Base-by-base conservation (phyloP, 176 grass and related monocot species). In the Triticum aestivum region DNA sequence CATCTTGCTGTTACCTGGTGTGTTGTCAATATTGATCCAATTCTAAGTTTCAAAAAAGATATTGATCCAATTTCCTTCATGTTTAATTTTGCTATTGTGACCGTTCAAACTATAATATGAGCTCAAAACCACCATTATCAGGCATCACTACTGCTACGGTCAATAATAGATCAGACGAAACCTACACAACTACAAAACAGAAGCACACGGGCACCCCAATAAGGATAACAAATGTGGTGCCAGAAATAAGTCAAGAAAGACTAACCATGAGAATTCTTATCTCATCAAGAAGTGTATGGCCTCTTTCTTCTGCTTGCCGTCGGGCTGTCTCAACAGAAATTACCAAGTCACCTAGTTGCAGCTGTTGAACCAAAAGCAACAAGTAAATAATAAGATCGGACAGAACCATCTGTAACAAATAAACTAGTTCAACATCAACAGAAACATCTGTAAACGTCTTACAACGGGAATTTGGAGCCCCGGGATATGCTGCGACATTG, bases 201-300 rank as follows among this genome's bases (percentile, higher is more conserved):
- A 27, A 52, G 67, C 42, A 64, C 4, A 3, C 0, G 5, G 24
- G 45, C 52, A 79, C 24, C 1, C 1, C 47, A 47, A 34, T 39
- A 72, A 30, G 0, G 13, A 68, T 24, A 59, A 11, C n/a, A 18
- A 0, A 10, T 12, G 12, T 11, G 21, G 75, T 44, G 9, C 59
- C 12, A 39, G 44, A 6, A 81, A 65, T 12, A 65, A 76, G 34
- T 3, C 49, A 64, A 64, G 86, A 78, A 23, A 34, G 83, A 89
- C 88, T 24, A 76, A 98, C 94, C 92, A 87, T 92, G 51, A 98
- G 94, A 81, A 98, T 96, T 87, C 94, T 89, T 86, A 90, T 98
- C 84, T 98, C 96, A 87, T 96, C 97, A 81, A 91, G 82, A 91
- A 94, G 87, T 2, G 86, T 58, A 79, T 96, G 87, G 3, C 82